A percentile compares a stretch with the other conserved stretches of the same genome.
Conservation (phyloP, 2,329 filamentous ascomycete species). For the Lecanicillium sp. region DNA sequence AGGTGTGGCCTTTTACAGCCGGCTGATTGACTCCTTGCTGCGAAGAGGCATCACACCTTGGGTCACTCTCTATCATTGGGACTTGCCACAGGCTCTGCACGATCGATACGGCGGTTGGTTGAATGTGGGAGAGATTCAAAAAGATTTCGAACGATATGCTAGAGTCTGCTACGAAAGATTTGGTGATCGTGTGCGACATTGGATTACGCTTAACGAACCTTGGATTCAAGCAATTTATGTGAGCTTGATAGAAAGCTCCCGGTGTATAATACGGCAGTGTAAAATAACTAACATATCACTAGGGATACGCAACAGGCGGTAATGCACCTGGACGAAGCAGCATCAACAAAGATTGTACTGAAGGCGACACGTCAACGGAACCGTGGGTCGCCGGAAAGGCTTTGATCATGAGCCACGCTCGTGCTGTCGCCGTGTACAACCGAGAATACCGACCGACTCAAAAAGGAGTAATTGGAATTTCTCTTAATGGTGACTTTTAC, state of each 20-base stretch:
- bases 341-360: constrained; percentile 16
- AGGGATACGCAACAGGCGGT: constrained; percentile 24
- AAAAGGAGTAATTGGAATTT: constrained; percentile 24
- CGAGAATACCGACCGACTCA: constrained; percentile 21
- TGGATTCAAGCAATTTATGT: constrained; percentile 28
- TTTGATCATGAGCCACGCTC: constrained; percentile 26
- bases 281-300: not conserved
- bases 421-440: constrained; percentile 22
- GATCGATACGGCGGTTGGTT: constrained; percentile 28
- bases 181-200: constrained; percentile 32
- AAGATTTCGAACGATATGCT: constrained; percentile 28
- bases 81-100: constrained; percentile 30
- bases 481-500: constrained; percentile 29
- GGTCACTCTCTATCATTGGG: constrained; percentile 60
- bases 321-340: constrained; percentile 25
- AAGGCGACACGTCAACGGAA: constrained; percentile 26
- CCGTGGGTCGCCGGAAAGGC: constrained; percentile 27
- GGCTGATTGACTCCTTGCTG: constrained; percentile 49
- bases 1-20: constrained; percentile 51
- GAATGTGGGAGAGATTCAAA: constrained; percentile 20
- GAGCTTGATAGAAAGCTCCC: constrained; percentile 4
- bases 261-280: not conserved
- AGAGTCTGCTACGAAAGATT: constrained; percentile 27
- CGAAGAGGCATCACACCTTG: constrained; percentile 50
- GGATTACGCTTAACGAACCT: constrained; percentile 32